These are phyloP conservation scores for Wickerhamomyces kurtzmanii DNA, from an alignment of 805 yeast species.

Conservation along the genomic window DNA sequence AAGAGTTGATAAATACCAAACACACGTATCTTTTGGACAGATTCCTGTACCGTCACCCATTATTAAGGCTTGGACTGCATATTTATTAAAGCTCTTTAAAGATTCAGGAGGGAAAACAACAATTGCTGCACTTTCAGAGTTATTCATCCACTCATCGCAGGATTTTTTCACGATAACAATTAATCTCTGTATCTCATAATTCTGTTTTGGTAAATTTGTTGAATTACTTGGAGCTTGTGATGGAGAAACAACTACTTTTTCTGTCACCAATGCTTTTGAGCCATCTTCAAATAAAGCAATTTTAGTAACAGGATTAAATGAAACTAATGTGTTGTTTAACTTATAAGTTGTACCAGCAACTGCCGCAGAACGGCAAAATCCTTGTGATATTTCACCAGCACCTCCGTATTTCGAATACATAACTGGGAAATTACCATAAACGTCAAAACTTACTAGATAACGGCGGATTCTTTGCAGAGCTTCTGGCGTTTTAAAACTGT, in stretches of 20 bases:
- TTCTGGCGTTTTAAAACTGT: conserved; percentile 53
- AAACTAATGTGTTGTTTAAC: conserved; percentile 54
- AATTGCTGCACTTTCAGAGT: conserved; percentile 73
- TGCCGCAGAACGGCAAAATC: conserved; percentile 95
- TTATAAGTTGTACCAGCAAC: conserved; percentile 96
- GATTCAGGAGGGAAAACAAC: conserved; percentile 91
- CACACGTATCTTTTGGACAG: conserved; percentile 77
- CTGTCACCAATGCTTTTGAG: conserved; percentile 61
- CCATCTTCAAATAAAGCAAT: conserved; percentile 73
- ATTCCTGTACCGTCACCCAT: conserved; percentile 84
- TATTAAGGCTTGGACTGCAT: conserved; percentile 79
- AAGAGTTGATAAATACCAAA: conserved; percentile 83
- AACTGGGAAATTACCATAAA: conserved; percentile 92
- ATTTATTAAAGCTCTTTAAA: conserved; percentile 48
- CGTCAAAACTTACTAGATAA: conserved; percentile 76
- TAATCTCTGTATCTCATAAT: conserved; percentile 59
- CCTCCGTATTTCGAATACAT: conserved; percentile 90
- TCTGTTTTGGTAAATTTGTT: conserved; percentile 31
- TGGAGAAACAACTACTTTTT: conserved; percentile 71
- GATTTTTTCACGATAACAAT: conserved; percentile 77
- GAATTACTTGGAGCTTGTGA: conserved; percentile 43
- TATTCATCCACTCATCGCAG: conserved; percentile 88
- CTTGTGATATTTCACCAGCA: conserved; percentile 92
- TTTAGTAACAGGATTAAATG: conserved; percentile 57
- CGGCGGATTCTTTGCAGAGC: conserved; percentile 79